Evolutionary conservation across 179 eudicot species (phyloP).

Genomic region (Silene coronaria): DNA sequence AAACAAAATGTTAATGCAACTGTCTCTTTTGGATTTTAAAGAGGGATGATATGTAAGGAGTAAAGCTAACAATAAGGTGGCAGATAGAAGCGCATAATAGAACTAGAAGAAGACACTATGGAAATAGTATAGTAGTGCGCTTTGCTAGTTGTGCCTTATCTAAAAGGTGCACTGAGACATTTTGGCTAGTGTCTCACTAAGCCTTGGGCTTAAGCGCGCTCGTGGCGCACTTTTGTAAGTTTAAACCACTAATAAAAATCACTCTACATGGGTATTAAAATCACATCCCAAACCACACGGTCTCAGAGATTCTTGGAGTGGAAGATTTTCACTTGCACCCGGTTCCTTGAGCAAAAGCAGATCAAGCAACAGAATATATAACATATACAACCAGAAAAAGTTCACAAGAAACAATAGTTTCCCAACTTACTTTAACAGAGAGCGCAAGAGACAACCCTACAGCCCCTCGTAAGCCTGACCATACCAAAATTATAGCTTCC

Average conservation of each 20-base stretch:
- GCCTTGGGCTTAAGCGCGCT: background rate
- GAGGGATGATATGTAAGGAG: background rate
- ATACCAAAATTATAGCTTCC: slow-evolving; percentile 74
- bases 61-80: background rate
- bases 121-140: background rate
- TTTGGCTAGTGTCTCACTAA: background rate
- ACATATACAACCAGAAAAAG: background rate
- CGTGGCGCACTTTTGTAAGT: background rate
- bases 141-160: background rate
- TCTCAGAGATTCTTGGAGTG: background rate
- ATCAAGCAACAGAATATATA: background rate
- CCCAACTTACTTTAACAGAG: slow-evolving; percentile 73
- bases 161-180: background rate
- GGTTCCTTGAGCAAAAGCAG: background rate
- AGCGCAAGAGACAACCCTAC: slow-evolving; percentile 82
- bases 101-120: background rate
- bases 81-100: background rate
- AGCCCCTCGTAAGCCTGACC: slow-evolving; percentile 96
- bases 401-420: background rate
- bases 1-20: background rate
- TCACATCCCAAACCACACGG: background rate
- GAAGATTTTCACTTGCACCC: background rate
- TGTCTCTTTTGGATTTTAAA: background rate
- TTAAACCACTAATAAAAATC: background rate
- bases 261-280: background rate